A percentile compares a stretch with the other conserved stretches of the same genome.
phyloP scores from a whole-genome alignment of 176 grass and related monocot genomes.

The Puya raimondii region DNA sequence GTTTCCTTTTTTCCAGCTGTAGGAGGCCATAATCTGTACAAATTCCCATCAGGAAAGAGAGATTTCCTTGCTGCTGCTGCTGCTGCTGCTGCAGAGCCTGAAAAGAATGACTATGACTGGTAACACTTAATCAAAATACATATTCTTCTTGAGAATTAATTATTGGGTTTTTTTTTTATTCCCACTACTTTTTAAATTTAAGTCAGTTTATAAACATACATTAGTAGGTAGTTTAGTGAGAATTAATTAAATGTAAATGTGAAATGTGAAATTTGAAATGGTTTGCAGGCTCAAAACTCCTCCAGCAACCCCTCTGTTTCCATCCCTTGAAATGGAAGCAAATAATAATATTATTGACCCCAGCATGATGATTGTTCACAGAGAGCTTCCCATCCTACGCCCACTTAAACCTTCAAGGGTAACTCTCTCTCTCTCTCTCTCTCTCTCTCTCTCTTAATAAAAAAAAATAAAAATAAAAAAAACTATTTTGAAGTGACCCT shows the following conservation, averaged over 20 bases:
- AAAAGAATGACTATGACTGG: constrained; percentile 60
- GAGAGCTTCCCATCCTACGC: constrained; percentile 47
- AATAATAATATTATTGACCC: constrained; percentile 4
- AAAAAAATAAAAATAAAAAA: no score
- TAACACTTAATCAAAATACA: constrained; percentile 1
- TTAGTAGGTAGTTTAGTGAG: no score
- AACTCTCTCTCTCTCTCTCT: not conserved
- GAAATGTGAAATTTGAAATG: not conserved
- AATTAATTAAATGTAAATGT: no score
- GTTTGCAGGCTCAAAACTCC: constrained; percentile 54
- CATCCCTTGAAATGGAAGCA: constrained; percentile 63
- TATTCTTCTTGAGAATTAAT: not conserved
- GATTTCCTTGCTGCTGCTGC: constrained; percentile 20
- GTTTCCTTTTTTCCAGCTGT: constrained; percentile 4
- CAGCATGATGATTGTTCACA: constrained; percentile 36
- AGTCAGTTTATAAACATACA: constrained; percentile 7
- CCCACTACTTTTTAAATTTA: not conserved
- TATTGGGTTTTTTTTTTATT: not conserved
- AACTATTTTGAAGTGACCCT: no score
- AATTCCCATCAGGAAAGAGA: constrained; percentile 36
- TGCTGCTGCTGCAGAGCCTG: constrained; percentile 12
- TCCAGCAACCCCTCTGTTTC: constrained; percentile 57
- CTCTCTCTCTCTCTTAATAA: not conserved
- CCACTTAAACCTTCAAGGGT: constrained; percentile 51
- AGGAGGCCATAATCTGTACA: constrained; percentile 35